Percentiles rank a stretch among this genome's conserved stretches.
Evolutionary conservation across 495 filamentous ascomycete genomes (phyloP).

Genomic region (Aspergillus haitiensis): DNA sequence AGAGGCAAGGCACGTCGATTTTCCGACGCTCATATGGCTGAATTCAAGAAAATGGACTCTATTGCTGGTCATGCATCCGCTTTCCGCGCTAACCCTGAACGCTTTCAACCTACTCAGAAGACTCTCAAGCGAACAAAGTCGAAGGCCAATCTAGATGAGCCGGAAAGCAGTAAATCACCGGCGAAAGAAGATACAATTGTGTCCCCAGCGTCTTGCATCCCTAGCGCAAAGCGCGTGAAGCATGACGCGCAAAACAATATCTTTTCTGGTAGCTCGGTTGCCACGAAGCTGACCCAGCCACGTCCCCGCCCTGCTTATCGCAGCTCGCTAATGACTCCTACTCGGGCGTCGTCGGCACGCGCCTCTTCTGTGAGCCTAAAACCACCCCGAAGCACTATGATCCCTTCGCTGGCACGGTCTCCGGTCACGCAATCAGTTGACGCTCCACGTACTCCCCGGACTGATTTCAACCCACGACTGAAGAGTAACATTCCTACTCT

Average conservation of each 20-base stretch:
- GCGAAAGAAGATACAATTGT: conserved; percentile 43
- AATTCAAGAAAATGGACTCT: conserved; percentile 97
- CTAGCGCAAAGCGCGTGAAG: conserved; percentile 63
- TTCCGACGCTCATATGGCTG: conserved; percentile 77
- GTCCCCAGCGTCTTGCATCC: conserved; percentile 31
- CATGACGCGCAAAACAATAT: conserved; percentile 58
- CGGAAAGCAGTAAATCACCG: conserved; percentile 37
- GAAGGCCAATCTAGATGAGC: conserved; percentile 68
- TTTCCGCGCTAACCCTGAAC: conserved; percentile 64
- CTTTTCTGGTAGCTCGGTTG: conserved; percentile 44
- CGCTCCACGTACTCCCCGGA: conserved; percentile 47
- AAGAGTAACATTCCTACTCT: conserved; percentile 46
- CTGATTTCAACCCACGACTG: conserved; percentile 49
- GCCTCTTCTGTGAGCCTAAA: conserved; percentile 53
- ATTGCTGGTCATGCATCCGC: conserved; percentile 82
- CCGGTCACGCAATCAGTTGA: conserved; percentile 44
- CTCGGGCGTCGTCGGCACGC: conserved; percentile 73
- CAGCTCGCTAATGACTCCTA: conserved; percentile 70
- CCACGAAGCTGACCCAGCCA: conserved; percentile 48
- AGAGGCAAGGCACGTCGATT: conserved; percentile 76
- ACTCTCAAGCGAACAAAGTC: conserved; percentile 74
- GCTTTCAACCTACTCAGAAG: conserved; percentile 53
- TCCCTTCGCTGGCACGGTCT: conserved; percentile 55
- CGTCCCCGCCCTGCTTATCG: conserved; percentile 38
- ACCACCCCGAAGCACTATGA: conserved; percentile 51